Percentiles rank a stretch among this genome's conserved stretches.
These are phyloP conservation scores for Talaromyces verruculosus DNA, from an alignment of 2,329 filamentous ascomycete species.

Conservation along the genomic window DNA sequence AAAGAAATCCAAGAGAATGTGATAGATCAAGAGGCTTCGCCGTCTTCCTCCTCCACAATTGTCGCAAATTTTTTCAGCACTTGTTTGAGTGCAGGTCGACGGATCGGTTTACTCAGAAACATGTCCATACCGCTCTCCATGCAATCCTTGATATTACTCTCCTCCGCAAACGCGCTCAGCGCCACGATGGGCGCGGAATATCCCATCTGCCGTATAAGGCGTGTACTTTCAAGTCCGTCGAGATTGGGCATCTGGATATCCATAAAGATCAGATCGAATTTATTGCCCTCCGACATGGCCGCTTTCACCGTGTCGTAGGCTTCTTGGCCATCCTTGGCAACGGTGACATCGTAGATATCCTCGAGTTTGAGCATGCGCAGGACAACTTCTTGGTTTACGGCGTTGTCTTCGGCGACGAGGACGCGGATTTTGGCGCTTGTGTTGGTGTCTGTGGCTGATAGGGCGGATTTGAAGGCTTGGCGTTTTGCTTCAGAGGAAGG, in stretches of 20 bases:
- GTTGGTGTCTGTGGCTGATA: conserved; percentile 59
- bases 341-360: conserved; percentile 68
- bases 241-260: conserved; percentile 94
- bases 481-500: conserved; percentile 2
- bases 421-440: conserved; percentile 69
- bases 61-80: conserved; percentile 77
- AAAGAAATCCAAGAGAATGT: background rate
- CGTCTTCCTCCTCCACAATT: conserved; percentile 59
- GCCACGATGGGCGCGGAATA: conserved; percentile 88
- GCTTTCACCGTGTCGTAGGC: conserved; percentile 82
- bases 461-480: conserved; percentile 31
- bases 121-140: conserved; percentile 91
- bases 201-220: conserved; percentile 79
- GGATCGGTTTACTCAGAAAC: conserved; percentile 75
- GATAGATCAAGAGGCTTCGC: background rate
- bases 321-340: conserved; percentile 83
- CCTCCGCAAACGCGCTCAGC: conserved; percentile 84
- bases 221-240: conserved; percentile 82
- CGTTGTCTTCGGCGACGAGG: conserved; percentile 79
- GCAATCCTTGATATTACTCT: conserved; percentile 82
- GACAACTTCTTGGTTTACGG: conserved; percentile 62
- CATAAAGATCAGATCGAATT: conserved; percentile 92
- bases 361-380: conserved; percentile 60
- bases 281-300: conserved; percentile 69
- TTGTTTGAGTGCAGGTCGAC: conserved; percentile 79